These are phyloP conservation scores for Psilocybe cubensis DNA, from an alignment of 768 basidiomycete genomes.

Conservation along the genomic window DNA sequence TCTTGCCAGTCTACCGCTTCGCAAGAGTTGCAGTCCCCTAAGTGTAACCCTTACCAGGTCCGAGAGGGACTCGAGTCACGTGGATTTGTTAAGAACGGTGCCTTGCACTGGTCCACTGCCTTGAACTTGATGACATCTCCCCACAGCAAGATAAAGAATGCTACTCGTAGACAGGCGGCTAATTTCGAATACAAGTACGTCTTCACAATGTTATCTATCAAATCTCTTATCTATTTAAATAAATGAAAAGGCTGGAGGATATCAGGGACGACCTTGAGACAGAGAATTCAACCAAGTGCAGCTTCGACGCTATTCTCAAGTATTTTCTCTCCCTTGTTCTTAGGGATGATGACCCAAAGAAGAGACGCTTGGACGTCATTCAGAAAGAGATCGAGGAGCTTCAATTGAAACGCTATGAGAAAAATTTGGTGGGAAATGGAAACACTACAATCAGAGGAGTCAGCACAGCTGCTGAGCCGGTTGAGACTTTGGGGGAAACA, in stretches of 20 bases:
- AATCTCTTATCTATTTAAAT: not conserved
- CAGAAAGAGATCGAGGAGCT: slow-evolving; percentile 5
- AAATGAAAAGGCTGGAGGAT: not conserved
- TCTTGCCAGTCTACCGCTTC: no score
- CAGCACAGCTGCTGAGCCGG: not conserved
- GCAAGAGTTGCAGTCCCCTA: no score
- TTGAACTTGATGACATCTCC: no score
- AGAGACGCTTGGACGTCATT: not conserved
- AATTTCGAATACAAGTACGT: not conserved
- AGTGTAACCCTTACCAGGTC: no score
- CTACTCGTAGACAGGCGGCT: not conserved
- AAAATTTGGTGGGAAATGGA: not conserved
- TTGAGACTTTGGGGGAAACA: not conserved
- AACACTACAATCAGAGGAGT: no score
- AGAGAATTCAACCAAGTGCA: slow-evolving; percentile 4
- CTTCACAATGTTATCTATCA: not conserved
- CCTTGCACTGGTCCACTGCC: no score
- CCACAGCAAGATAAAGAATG: no score
- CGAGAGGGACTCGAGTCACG: no score
- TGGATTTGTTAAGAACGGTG: no score
- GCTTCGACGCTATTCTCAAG: not conserved
- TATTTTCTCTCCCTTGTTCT: slow-evolving; percentile 4
- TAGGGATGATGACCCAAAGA: not conserved
- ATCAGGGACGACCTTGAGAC: not conserved
- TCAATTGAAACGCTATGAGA: not conserved